Base-by-base conservation (phyloP, 306 rosid genomes). In the Dicorynia guianensis region DNA sequence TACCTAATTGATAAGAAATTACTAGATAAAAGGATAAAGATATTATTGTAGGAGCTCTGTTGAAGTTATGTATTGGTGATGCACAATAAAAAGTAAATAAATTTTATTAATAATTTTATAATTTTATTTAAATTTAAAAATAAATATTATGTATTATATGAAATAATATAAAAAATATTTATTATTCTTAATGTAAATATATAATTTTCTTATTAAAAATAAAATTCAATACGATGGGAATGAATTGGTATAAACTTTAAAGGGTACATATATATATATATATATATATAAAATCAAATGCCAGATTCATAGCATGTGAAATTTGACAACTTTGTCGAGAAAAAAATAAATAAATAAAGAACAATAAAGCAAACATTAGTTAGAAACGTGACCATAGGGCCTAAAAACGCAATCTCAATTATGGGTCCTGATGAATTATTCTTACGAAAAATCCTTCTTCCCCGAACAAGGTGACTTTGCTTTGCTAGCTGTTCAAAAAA, bases 351-450 rank as follows among this genome's bases (percentile, higher is more conserved):
- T n/a, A n/a, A n/a, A n/a, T n/a, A n/a, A 46, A 42, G 63, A 69
- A 25, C 1, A 7, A 50, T 69, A 69, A 73, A 80, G 71, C 67
- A 55, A 53, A 69, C 59, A 55, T 75, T 69, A 38, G 81, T 81
- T 75, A 54, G 57, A 18, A 65, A 68, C 4, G 71, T 60, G 76
- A 58, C 79, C 64, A 57, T 12, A 13, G 11, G 30, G 7, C 61
- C 77, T 25, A 6, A 38, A 71, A 53, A 46, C 15, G 43, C 47
- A 38, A 75, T 35, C 46, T 69, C 73, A 62, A 63, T 36, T 62
- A 63, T 54, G 63, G 58, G 66, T 46, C 72, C 49, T 46, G 50
- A 52, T 77, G 34, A 44, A 46, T 6, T 34, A 5, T 47, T 69
- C 12, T 36, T 54, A 19, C 46, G 67, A 44, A 79, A 55, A 55